Base-by-base conservation (phyloP, 1,284 basidiomycete species). In the Vanrija humicola region DNA sequence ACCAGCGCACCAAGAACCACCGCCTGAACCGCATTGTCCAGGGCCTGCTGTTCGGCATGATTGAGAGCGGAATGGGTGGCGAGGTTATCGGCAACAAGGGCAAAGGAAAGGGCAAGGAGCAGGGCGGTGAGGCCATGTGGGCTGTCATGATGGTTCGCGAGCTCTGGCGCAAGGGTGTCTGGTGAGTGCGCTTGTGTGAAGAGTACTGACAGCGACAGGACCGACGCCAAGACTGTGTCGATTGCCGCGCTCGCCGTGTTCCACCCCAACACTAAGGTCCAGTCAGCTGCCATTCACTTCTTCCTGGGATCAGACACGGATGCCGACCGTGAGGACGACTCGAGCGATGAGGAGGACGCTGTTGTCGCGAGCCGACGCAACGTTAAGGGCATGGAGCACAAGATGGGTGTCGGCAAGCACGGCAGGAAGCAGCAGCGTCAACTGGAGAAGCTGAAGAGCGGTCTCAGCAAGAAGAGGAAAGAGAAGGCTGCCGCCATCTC, bases 21-120 rank as follows among this genome's bases (percentile, higher is more conserved):
- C 93, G 94, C 68, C 84, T 98, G 28, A 99, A 99, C 73, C 85
- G 91, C 40, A 89, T 93, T 19, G 92, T 99, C 0, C 96, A 99
- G 74, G 89, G 92, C 9, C 88, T 98, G 81, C 81, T 98, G 28
- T 98, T 98, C 73, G 84, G 85, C 50, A 98, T 98, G 89, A 86
- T 98, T 7, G 93, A 98, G 75, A 84, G 86, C 38, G 92, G 91
- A 14, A 82, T 95, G 86, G 84, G 86, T 43, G 86, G 80, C 9
- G 86, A 90, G 65, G 84, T 90, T 14, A 67, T 84, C 39, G 87
- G 89, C 43, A 84, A 93, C 80, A 89, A 91, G 78, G 87, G 87
- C 16, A 78, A 59, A 42, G 65, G 63, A 38, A 65, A 69, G 50
- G 66, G 61, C 43, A 77, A 75, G 54, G 75, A 79, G 28, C 79